Conservation (phyloP, 1,139 yeast genomes). For the Kluyveromyces sp. region DNA sequence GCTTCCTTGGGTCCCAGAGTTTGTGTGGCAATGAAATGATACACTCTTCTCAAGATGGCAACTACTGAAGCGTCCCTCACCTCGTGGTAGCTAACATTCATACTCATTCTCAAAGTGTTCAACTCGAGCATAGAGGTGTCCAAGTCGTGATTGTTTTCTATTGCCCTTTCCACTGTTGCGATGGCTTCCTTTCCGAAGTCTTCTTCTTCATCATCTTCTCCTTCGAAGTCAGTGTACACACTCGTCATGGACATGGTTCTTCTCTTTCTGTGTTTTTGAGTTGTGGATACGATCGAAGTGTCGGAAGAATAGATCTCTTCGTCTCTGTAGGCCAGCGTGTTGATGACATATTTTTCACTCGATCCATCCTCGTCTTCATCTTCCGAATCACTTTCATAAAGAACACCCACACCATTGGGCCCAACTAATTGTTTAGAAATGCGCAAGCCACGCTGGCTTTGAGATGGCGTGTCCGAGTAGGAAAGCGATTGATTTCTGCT, state of each 20-base stretch:
- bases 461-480: neutral
- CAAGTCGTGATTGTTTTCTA: constrained; percentile 84
- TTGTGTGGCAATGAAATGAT: constrained; percentile 66
- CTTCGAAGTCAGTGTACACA: constrained; percentile 33
- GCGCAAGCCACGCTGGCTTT: constrained; percentile 2
- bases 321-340: constrained; percentile 48
- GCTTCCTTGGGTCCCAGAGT: constrained; percentile 74
- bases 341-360: constrained; percentile 24
- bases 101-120: constrained; percentile 92
- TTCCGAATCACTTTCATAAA: constrained; percentile 49
- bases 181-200: constrained; percentile 82
- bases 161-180: constrained; percentile 88
- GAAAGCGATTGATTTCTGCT: neutral
- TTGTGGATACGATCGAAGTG: constrained; percentile 62
- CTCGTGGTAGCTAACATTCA: constrained; percentile 91
- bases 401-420: constrained; percentile 50
- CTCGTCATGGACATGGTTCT: constrained; percentile 42
- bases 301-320: constrained; percentile 68
- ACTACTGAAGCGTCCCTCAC: constrained; percentile 75
- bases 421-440: constrained; percentile 45
- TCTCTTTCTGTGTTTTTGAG: constrained; percentile 40
- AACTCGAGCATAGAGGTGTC: constrained; percentile 90
- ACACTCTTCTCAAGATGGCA: constrained; percentile 62
- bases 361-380: constrained; percentile 39
- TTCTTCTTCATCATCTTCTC: constrained; percentile 53